A percentile compares a stretch with the other conserved stretches of the same genome.
These are phyloP conservation scores for Tetrastigma voinierianum DNA, from an alignment of 164 flowering plant species.

Conservation along the genomic window DNA sequence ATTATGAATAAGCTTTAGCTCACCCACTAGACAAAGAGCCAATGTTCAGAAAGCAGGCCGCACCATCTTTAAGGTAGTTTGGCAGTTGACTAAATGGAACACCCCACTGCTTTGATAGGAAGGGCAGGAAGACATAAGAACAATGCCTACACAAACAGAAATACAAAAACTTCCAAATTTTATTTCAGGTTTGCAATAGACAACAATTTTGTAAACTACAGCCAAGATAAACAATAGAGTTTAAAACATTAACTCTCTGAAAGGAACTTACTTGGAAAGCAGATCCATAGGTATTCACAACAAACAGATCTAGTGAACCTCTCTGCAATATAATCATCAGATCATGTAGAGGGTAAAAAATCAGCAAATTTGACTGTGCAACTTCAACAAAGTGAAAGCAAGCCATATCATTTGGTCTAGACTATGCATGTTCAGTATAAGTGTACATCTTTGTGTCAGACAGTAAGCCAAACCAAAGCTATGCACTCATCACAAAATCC, in stretches of 20 bases:
- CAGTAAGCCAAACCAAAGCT: too few species aligned
- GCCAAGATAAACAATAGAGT: background rate
- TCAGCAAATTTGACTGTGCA: background rate
- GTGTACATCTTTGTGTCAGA: too few species aligned
- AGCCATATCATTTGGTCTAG: background rate
- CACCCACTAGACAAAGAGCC: constrained; percentile 73
- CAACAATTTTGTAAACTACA: background rate
- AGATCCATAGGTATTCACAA: constrained; percentile 93
- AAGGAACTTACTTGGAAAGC: constrained; percentile 76
- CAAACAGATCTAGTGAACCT: constrained; percentile 89
- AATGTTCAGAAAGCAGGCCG: constrained; percentile 84
- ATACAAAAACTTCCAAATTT: background rate
- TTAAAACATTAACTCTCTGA: constrained; percentile 1
- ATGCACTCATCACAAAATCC: too few species aligned
- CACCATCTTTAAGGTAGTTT: constrained; percentile 80
- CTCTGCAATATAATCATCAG: constrained; percentile 43
- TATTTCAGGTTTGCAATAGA: background rate
- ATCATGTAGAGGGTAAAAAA: background rate
- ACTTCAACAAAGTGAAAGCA: background rate
- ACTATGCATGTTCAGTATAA: too few species aligned
- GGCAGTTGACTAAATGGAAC: constrained; percentile 82
- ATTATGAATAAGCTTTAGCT: constrained; percentile 4
- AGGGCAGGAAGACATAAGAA: constrained; percentile 83
- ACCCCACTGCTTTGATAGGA: constrained; percentile 93
- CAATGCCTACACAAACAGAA: constrained; percentile 55